These are phyloP conservation scores for Rachicladosporium sp. DNA, from an alignment of 2,329 filamentous ascomycete genomes.

Conservation along the genomic window DNA sequence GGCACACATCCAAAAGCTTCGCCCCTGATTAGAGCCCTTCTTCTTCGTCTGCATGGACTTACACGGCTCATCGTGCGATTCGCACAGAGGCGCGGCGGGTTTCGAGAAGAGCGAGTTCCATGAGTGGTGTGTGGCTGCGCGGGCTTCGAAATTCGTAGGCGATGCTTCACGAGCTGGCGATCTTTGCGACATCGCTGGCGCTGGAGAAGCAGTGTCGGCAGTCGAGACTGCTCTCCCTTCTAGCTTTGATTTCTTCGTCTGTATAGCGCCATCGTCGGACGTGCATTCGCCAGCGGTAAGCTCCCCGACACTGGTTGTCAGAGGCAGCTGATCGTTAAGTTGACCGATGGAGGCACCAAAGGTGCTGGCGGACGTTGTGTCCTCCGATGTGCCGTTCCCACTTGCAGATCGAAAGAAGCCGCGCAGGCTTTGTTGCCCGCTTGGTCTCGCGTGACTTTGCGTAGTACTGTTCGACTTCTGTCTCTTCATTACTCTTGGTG, in stretches of 20 bases:
- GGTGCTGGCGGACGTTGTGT: not conserved
- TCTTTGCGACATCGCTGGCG: not conserved
- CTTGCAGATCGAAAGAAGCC: conserved; percentile 65
- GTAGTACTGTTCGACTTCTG: conserved; percentile 31
- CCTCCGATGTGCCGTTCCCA: not conserved
- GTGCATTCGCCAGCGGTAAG: not conserved
- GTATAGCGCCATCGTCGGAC: not conserved
- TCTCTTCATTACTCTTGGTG: conserved; percentile 34
- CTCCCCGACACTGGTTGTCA: not conserved
- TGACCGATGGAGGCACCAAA: not conserved
- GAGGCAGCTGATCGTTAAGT: not conserved
- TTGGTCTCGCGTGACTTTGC: conserved; percentile 14
- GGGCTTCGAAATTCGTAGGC: conserved; percentile 9
- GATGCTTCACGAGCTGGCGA: conserved; percentile 1
- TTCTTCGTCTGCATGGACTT: conserved; percentile 79
- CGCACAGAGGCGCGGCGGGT: conserved; percentile 63
- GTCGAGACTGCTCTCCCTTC: not conserved
- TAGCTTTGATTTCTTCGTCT: not conserved
- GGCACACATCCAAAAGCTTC: conserved; percentile 55
- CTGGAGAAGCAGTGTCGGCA: not conserved
- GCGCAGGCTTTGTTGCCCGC: conserved; percentile 52
- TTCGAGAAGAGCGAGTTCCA: conserved; percentile 79
- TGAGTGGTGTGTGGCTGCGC: conserved; percentile 30
- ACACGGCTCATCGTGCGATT: conserved; percentile 74
- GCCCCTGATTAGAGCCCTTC: conserved; percentile 64